A percentile compares a stretch with the other conserved stretches of the same genome.
phyloP scores from a whole-genome alignment of 1,284 basidiomycete species.

The Fomitopsis pinicola region DNA sequence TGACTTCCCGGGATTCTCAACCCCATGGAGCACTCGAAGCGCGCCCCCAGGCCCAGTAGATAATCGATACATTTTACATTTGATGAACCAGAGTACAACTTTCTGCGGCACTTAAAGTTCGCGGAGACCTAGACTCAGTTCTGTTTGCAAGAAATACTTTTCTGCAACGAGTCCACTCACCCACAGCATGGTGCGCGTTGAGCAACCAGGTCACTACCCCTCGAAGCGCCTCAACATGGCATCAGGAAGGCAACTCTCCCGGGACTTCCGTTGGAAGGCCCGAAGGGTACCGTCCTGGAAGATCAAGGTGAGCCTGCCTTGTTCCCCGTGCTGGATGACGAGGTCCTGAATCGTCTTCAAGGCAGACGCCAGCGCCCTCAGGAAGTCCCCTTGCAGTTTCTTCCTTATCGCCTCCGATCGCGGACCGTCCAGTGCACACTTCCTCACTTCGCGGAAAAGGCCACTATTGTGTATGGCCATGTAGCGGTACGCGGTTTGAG shows the following conservation, averaged over 20 bases:
- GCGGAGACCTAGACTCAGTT: too few relatives aligned
- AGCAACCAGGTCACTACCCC: neutral
- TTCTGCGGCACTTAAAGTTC: too few relatives aligned
- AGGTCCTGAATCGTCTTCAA: conserved; percentile 38
- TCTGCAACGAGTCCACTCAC: too few relatives aligned
- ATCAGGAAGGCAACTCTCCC: conserved; percentile 30
- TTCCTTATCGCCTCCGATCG: conserved; percentile 29
- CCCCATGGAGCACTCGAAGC: too few relatives aligned
- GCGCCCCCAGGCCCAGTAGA: too few relatives aligned
- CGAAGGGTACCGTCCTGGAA: conserved; percentile 36
- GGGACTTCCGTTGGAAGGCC: conserved; percentile 37
- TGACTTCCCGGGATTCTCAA: neutral
- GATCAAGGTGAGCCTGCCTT: conserved; percentile 42
- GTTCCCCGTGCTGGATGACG: conserved; percentile 40
- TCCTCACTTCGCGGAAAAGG: conserved; percentile 35
- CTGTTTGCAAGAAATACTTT: too few relatives aligned
- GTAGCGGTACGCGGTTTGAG: conserved; percentile 47
- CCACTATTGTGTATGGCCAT: conserved; percentile 46
- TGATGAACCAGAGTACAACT: too few relatives aligned
- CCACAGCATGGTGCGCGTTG: neutral
- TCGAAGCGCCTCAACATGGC: neutral
- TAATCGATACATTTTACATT: too few relatives aligned
- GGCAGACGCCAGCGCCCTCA: conserved; percentile 36
- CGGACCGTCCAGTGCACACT: conserved; percentile 32
- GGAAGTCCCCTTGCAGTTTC: conserved; percentile 30